Percentiles rank a stretch among this genome's conserved stretches.
Evolutionary conservation across 1,284 basidiomycete species (phyloP).

Genomic region (Apiotrichum veenhuisii): DNA sequence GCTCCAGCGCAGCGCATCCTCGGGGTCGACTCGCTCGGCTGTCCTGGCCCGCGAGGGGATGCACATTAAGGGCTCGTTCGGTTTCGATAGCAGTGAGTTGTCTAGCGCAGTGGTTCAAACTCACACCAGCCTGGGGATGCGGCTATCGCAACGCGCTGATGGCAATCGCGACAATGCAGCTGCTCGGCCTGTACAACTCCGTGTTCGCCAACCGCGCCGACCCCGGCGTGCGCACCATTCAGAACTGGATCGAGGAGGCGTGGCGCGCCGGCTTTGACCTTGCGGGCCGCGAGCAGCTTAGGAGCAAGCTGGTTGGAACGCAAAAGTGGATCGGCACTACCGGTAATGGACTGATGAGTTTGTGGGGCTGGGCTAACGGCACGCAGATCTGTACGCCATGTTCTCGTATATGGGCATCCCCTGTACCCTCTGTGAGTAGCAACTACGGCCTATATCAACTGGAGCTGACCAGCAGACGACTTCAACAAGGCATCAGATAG

Average conservation of each 20-base stretch:
- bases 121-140: conserved; percentile 45
- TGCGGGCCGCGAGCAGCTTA: conserved; percentile 62
- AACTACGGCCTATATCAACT: too few relatives aligned
- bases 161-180: conserved; percentile 63
- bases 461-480: conserved; percentile 35
- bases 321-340: conserved; percentile 74
- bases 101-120: conserved; percentile 4
- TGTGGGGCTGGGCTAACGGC: conserved; percentile 40
- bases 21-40: conserved; percentile 58
- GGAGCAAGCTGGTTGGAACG: conserved; percentile 59
- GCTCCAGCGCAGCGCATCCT: conserved; percentile 56
- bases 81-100: conserved; percentile 67
- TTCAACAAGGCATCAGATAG: conserved; percentile 37
- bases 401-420: conserved; percentile 59
- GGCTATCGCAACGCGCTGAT: conserved; percentile 79
- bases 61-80: conserved; percentile 61
- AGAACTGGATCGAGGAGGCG: conserved; percentile 71
- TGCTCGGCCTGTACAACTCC: conserved; percentile 21
- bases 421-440: conserved; percentile 45
- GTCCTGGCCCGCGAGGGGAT: conserved; percentile 64
- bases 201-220: conserved; percentile 35
- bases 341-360: conserved; percentile 51
- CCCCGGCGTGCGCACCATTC: conserved; percentile 69
- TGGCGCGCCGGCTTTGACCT: conserved; percentile 71
- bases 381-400: conserved; percentile 48